Percentiles rank a stretch among this genome's conserved stretches.
phyloP scores from a whole-genome alignment of 2,329 filamentous ascomycete species.

The Fusarium concolor region DNA sequence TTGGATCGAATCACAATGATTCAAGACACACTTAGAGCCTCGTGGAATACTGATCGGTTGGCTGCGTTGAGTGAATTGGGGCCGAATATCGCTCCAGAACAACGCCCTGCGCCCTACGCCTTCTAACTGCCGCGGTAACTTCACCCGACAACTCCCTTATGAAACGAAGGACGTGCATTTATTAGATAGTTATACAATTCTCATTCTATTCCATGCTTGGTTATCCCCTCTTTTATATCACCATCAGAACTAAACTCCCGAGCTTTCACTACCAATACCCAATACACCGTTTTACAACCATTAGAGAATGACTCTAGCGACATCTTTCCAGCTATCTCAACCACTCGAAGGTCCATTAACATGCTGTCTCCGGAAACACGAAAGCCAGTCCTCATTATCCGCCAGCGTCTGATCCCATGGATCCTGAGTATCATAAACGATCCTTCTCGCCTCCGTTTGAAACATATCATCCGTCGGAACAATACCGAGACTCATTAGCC shows the following conservation, averaged over 20 bases:
- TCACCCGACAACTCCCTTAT: not conserved
- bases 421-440: slow-evolving; percentile 43
- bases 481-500: slow-evolving; percentile 38
- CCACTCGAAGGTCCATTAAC: not conserved
- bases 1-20: not conserved
- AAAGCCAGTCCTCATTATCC: slow-evolving; percentile 46
- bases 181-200: not conserved
- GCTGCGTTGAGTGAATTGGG: not conserved
- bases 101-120: slow-evolving; percentile 13
- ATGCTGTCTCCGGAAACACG: slow-evolving; percentile 36
- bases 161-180: not conserved
- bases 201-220: not conserved
- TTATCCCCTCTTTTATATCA: not conserved
- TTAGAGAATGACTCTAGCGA: not conserved
- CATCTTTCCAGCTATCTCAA: not conserved
- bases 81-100: not conserved
- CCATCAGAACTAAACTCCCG: not conserved
- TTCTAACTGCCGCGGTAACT: not conserved
- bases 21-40: not conserved
- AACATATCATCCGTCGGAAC: slow-evolving; percentile 47
- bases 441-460: slow-evolving; percentile 41
- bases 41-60: not conserved
- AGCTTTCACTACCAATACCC: not conserved
- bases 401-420: slow-evolving; percentile 47
- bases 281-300: not conserved